phyloP scores from a whole-genome alignment of 2,329 filamentous ascomycete genomes.

The Colletotrichum acutatum region DNA sequence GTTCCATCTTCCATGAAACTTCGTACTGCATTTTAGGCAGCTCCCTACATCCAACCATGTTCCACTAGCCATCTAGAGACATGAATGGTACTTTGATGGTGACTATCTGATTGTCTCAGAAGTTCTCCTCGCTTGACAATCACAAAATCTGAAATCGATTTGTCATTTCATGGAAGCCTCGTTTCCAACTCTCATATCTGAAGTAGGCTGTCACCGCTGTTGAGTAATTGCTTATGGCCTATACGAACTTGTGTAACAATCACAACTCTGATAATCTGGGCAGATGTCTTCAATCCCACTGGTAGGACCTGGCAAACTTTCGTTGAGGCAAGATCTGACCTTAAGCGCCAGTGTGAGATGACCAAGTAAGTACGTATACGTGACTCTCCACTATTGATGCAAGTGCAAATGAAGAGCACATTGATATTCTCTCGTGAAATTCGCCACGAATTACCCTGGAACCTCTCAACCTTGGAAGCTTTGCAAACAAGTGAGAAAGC shows the following conservation, averaged over 20 bases:
- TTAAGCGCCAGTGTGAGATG: no score
- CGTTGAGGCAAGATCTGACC: background rate
- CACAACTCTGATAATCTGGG: background rate
- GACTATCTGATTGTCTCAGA: background rate
- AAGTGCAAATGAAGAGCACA: background rate
- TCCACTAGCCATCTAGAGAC: background rate
- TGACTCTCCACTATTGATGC: background rate
- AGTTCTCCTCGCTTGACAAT: background rate
- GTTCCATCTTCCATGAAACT: background rate
- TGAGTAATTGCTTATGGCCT: background rate
- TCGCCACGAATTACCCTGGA: background rate
- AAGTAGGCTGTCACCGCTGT: background rate
- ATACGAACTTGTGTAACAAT: background rate
- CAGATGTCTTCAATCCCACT: background rate
- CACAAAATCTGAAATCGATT: background rate
- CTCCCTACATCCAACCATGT: background rate
- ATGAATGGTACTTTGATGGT: background rate
- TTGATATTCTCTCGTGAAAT: background rate
- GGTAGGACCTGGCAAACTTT: background rate
- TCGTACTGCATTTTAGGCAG: background rate
- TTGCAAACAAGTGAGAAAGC: background rate
- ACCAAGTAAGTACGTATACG: background rate
- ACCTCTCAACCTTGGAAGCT: background rate
- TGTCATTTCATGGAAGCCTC: background rate
- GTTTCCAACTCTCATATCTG: background rate